Evolutionary conservation across 1,139 yeast species (phyloP), one percentile per base, ranked within the genome.

Genomic region (Yamadazyma jaroonii): DNA sequence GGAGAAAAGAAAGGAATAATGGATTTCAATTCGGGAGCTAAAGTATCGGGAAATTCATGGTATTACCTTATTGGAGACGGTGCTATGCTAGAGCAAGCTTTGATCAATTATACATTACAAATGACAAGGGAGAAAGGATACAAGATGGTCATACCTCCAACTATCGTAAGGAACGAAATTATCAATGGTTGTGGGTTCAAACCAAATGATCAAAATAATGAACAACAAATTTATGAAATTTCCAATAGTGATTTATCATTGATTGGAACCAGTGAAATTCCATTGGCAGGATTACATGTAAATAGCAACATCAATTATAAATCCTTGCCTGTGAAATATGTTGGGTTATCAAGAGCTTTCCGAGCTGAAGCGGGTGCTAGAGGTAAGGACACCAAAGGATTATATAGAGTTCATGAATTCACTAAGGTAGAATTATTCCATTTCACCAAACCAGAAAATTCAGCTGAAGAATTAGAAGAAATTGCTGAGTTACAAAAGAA

Each of bases 361-460:
- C 72, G 99, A 46, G 96, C 97, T 0, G 99, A 94, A 57, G 98
- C 98, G 0, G 98, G 98, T 2, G 94, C 98, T 2, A 75, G 96
- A 42, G 99, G 99, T 1, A 78, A 77, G 47, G 97, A 89, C 48
- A 88, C 97, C 0, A 81, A 82, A 52, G 99, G 99, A 0, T 67
- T 94, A 2, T 94, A 92, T 52, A 68, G 99, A 38, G 97, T 94
- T 10, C 99, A 94, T 54, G 99, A 94, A 62, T 94, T 94, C 57
- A 87, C 96, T n/a, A 94, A 94, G 56, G 95, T 92, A 1, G 99
- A 94, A 58, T 64, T 94, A 37, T 92, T 92, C 54, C 84, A 85
- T 35, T 92, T 95, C 84, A 62, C 84, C 43, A 53, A 62, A 22
- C 47, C 70, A 45, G 71, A 66, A 1, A 52, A 55, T 3, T 74